Base-by-base conservation (phyloP, 306 rosid species). In the Cercis canadensis region DNA sequence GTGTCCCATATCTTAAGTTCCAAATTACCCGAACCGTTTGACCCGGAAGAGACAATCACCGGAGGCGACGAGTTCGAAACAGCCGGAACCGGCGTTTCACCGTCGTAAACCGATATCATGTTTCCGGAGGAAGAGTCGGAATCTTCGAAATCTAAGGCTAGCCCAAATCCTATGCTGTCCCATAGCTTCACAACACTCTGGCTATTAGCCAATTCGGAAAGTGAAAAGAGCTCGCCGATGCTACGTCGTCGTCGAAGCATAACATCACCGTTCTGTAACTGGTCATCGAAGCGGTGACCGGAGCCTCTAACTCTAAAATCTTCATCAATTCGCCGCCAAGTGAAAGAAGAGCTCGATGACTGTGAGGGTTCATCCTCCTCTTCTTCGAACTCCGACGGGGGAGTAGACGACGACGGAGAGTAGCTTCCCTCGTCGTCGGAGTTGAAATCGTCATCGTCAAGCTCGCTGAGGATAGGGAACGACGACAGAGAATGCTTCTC, bases 131-230 rank as follows among this genome's bases (percentile, higher is more conserved):
- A 9, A 11, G 50, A 36, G 3, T 58, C 57, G 11, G 6, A 60
- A 39, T 53, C 67, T 0, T 73, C 77, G 0, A 41, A 80, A 49
- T 66, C 81, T 29, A 59, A 69, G 0, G 85, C 90, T n/a, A 88
- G 32, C 0, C 89, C 84, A 4, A 90, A 80, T 4, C 85, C 89
- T 33, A 87, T 40, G 24, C 74, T 65, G 11, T 88, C 97, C 97
- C 98, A 90, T 6, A 90, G 78, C 49, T 93, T 87, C 9, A 93
- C 98, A 5, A 93, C 98, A 81, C 83, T 87, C 64, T 73, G 75
- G 4, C 85, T 83, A 47, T 76, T 64, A 3, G 82, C 75, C 5
- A 89, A 81, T 39, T 94, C 99, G 1, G 92, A 62, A 74, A 92
- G 85, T 4, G 92, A 81, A 46, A 91, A 85, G 5, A 80, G 15